Percentiles rank a stretch among this genome's conserved stretches.
phyloP scores from a whole-genome alignment of 495 filamentous ascomycete species.

The Cercophora newfieldiana region DNA sequence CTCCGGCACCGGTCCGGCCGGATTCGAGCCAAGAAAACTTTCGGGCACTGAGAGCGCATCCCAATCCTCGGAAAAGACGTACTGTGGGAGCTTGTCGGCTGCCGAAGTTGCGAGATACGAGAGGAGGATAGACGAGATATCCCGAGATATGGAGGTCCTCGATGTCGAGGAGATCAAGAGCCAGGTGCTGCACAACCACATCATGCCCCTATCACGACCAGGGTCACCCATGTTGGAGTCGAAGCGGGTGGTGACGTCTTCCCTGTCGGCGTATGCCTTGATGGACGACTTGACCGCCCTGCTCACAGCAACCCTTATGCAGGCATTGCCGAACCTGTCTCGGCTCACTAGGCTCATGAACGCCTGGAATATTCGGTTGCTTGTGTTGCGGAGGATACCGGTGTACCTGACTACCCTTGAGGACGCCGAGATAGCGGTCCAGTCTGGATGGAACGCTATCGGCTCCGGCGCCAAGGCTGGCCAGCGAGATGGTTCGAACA shows the following conservation, averaged over 20 bases:
- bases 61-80: constrained; percentile 33
- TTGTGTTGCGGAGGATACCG: constrained; percentile 71
- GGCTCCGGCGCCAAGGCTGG: constrained; percentile 18
- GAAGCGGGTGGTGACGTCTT: constrained; percentile 38
- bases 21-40: constrained; percentile 51
- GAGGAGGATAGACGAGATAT: constrained; percentile 73
- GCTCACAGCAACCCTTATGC: constrained; percentile 83
- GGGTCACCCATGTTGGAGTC: constrained; percentile 52
- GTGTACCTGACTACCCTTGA: constrained; percentile 65
- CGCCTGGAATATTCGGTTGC: constrained; percentile 73
- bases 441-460: constrained; percentile 63
- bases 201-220: constrained; percentile 54
- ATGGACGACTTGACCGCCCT: constrained; percentile 87
- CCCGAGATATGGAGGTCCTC: constrained; percentile 71
- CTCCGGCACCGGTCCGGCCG: constrained; percentile 47
- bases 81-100: constrained; percentile 69
- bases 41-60: constrained; percentile 14
- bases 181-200: constrained; percentile 80
- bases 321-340: constrained; percentile 80
- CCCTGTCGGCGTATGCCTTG: constrained; percentile 50
- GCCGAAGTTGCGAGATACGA: constrained; percentile 66
- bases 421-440: constrained; percentile 61
- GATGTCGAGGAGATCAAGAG: constrained; percentile 88
- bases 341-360: constrained; percentile 66
- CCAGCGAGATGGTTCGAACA: constrained; percentile 7